These are phyloP conservation scores for Plasmodium cynomolgi DNA, from an alignment of 169 alveolate species.

Conservation along the genomic window DNA sequence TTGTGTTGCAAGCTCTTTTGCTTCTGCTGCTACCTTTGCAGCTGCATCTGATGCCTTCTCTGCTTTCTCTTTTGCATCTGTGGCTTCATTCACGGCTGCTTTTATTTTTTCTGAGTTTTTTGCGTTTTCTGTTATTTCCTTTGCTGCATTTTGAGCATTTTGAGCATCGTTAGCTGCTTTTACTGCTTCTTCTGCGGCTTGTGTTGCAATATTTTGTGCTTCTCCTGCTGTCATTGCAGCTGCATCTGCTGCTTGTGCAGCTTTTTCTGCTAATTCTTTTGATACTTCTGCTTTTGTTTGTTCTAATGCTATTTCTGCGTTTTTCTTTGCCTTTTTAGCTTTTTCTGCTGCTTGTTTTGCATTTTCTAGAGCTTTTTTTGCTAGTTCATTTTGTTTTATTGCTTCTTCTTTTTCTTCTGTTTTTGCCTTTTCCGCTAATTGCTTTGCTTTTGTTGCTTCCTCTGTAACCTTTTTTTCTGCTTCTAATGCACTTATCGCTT, in stretches of 20 bases:
- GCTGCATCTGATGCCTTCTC: too few species aligned
- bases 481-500: background rate
- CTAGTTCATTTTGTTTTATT: background rate
- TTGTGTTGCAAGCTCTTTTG: background rate
- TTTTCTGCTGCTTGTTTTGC: background rate
- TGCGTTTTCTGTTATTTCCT: background rate
- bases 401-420: background rate
- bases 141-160: background rate
- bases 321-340: background rate
- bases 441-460: background rate
- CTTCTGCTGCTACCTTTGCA: background rate
- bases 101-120: background rate
- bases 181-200: background rate
- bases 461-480: background rate
- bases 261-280: background rate
- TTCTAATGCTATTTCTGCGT: background rate
- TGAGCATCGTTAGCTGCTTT: background rate
- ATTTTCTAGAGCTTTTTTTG: background rate
- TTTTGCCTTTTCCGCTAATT: too few species aligned
- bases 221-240: too few species aligned
- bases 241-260: background rate
- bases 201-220: too few species aligned
- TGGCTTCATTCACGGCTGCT: background rate
- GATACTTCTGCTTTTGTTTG: background rate
- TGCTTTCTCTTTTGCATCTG: background rate